Percentiles rank a stretch among this genome's conserved stretches.
Evolutionary conservation across 257 asterid species (phyloP).

Genomic region (Solanum chilense): DNA sequence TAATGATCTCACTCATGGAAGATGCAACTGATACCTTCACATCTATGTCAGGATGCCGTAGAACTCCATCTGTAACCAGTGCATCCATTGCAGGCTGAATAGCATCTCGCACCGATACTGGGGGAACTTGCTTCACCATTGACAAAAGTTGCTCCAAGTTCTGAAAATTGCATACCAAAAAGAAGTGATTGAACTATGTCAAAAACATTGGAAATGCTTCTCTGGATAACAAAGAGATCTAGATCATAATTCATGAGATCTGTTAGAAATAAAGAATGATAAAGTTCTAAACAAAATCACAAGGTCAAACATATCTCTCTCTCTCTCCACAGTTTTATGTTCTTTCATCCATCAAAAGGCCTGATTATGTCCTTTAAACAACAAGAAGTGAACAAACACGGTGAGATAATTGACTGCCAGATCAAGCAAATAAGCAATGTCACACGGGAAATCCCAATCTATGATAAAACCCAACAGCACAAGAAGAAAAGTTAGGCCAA

Average conservation of each 20-base stretch:
- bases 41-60: constrained; percentile 6
- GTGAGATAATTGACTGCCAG: background rate
- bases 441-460: background rate
- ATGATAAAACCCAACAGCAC: background rate
- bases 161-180: background rate
- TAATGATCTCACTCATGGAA: constrained; percentile 14
- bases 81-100: constrained; percentile 4
- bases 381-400: background rate
- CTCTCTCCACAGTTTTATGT: background rate
- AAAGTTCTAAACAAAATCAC: background rate
- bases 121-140: constrained; percentile 3
- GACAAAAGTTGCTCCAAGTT: constrained; percentile 6
- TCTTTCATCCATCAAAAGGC: background rate
- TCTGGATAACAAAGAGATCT: background rate
- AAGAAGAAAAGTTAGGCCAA: background rate
- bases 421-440: background rate
- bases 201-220: background rate
- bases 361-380: background rate
- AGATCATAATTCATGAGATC: background rate
- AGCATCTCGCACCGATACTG: background rate
- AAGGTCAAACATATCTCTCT: background rate
- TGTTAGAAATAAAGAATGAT: background rate
- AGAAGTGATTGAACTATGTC: background rate
- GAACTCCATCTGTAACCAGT: constrained; percentile 9
- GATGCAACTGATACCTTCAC: constrained; percentile 15